A percentile compares a stretch with the other conserved stretches of the same genome.
These are phyloP conservation scores for Nakazawaea wyomingensis DNA, from an alignment of 805 yeast species.

Conservation along the genomic window DNA sequence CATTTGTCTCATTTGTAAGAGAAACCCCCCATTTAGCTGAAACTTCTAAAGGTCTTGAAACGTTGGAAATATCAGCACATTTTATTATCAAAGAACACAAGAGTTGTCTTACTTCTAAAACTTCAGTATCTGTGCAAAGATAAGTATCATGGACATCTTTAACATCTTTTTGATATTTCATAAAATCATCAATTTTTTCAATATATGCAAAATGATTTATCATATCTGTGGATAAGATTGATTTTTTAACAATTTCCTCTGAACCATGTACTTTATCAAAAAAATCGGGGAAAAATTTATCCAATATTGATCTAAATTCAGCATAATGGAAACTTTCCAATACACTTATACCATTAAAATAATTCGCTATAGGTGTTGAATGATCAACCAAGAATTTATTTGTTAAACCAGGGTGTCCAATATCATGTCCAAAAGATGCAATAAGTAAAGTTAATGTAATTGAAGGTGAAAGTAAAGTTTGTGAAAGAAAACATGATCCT, in stretches of 20 bases:
- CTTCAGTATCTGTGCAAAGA: constrained; percentile 15
- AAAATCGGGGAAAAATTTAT: constrained; percentile 47
- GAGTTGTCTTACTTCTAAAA: constrained; percentile 28
- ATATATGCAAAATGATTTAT: constrained; percentile 76
- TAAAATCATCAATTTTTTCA: constrained; percentile 38
- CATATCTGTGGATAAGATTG: constrained; percentile 88
- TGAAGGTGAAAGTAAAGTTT: constrained; percentile 7
- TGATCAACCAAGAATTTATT: constrained; percentile 60
- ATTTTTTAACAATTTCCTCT: constrained; percentile 15
- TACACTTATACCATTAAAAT: constrained; percentile 62
- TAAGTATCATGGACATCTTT: neutral
- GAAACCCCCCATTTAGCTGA: constrained; percentile 84
- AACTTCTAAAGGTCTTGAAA: constrained; percentile 70
- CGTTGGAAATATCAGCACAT: constrained; percentile 95
- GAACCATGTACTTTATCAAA: constrained; percentile 5
- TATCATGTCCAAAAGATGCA: constrained; percentile 68
- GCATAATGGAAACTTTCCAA: constrained; percentile 80
- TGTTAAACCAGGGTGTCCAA: constrained; percentile 96
- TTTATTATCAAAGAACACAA: constrained; percentile 71
- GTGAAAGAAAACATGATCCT: constrained; percentile 19
- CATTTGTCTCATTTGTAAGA: constrained; percentile 72
- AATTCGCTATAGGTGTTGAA: constrained; percentile 56
- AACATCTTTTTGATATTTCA: constrained; percentile 6
- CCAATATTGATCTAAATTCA: constrained; percentile 48
- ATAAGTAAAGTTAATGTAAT: constrained; percentile 5